These are phyloP conservation scores for Pseudogymnoascus verrucosus DNA, from an alignment of 2,329 filamentous ascomycete species.

Conservation along the genomic window DNA sequence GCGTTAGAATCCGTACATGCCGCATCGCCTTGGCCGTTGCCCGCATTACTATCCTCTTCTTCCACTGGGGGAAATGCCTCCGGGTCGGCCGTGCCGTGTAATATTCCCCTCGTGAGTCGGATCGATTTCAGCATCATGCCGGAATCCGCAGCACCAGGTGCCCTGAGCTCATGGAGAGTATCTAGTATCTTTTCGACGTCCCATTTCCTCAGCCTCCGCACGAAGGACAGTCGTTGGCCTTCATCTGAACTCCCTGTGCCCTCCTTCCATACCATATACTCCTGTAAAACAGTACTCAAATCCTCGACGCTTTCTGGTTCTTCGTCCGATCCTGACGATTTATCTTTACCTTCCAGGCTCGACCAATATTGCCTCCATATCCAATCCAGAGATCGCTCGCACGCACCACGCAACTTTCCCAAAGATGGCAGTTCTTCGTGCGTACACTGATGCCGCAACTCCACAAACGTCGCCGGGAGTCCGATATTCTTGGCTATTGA, in stretches of 20 bases:
- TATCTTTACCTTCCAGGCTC: constrained; percentile 34
- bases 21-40: neutral
- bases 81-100: neutral
- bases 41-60: neutral
- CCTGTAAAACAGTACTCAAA: constrained; percentile 13
- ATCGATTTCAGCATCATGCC: constrained; percentile 20
- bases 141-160: constrained; percentile 13
- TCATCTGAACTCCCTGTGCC: neutral
- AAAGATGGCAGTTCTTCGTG: constrained; percentile 80
- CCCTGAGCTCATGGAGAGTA: constrained; percentile 19
- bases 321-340: neutral
- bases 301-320: constrained; percentile 13
- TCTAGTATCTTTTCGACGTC: constrained; percentile 14
- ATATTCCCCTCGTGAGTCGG: constrained; percentile 20
- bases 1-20: neutral
- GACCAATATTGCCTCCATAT: constrained; percentile 86
- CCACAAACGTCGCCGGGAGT: constrained; percentile 68
- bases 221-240: neutral
- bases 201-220: neutral
- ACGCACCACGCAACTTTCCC: constrained; percentile 61
- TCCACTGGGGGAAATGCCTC: neutral
- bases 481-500: constrained; percentile 57
- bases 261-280: constrained; percentile 12
- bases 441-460: constrained; percentile 80
- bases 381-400: constrained; percentile 67